Percentiles rank a stretch among this genome's conserved stretches.
Evolutionary conservation across 1,139 yeast species (phyloP).

Genomic region (Geotrichum histeridarum): DNA sequence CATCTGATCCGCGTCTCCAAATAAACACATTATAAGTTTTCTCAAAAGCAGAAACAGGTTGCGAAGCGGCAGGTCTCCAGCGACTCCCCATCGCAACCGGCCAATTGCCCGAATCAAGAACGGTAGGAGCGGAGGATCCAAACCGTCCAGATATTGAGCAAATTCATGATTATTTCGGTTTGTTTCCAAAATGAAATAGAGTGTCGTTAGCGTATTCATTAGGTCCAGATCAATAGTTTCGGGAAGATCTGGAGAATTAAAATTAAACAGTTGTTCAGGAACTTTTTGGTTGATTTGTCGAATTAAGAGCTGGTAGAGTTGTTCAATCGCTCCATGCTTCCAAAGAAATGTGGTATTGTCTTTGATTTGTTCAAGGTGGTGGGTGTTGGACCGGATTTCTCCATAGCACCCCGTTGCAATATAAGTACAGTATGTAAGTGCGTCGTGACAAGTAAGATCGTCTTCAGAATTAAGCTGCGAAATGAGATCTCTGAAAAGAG

Average conservation of each 20-base stretch:
- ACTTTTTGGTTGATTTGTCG: constrained; percentile 21
- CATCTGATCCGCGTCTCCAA: constrained; percentile 54
- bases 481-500: constrained; percentile 18
- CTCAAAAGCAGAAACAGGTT: constrained; percentile 48
- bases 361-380: constrained; percentile 41
- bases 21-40: constrained; percentile 55
- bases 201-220: constrained; percentile 47
- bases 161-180: constrained; percentile 31
- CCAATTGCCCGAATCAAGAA: constrained; percentile 52
- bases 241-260: constrained; percentile 10
- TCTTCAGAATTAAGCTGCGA: constrained; percentile 7
- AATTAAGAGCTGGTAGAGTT: constrained; percentile 24
- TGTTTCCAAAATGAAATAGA: constrained; percentile 47
- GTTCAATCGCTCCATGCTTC: constrained; percentile 24
- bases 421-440: constrained; percentile 34
- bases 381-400: constrained; percentile 32
- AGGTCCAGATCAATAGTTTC: constrained; percentile 32
- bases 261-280: constrained; percentile 21
- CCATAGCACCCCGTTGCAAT: constrained; percentile 44
- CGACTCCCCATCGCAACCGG: constrained; percentile 56
- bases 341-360: constrained; percentile 30
- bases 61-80: constrained; percentile 41
- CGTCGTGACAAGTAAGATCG: constrained; percentile 7
- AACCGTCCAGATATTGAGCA: constrained; percentile 31
- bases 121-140: constrained; percentile 41